Evolutionary conservation across 1,139 yeast genomes (phyloP).

Genomic region (Martiniozyma asiatica): DNA sequence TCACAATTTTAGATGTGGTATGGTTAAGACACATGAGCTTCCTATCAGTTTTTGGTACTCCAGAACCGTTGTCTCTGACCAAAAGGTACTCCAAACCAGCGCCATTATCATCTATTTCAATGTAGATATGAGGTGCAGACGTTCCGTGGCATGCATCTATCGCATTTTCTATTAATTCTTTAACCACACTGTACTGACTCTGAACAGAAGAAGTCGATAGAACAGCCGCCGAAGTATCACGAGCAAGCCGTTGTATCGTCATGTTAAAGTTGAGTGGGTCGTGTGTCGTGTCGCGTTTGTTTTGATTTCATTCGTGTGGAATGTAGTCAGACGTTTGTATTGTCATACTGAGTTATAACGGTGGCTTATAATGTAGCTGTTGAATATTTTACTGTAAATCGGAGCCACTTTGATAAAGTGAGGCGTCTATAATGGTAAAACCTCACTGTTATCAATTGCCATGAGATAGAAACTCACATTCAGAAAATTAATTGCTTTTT

Average conservation of each 20-base stretch:
- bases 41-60: constrained; percentile 50
- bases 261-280: constrained; percentile 8
- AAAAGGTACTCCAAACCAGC: constrained; percentile 49
- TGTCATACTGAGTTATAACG: too few relatives aligned
- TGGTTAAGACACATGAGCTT: constrained; percentile 50
- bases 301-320: too few relatives aligned
- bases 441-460: too few relatives aligned
- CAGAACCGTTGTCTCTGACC: constrained; percentile 68
- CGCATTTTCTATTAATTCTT: constrained; percentile 70
- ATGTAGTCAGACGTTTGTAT: too few relatives aligned
- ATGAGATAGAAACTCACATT: too few relatives aligned
- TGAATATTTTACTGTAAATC: too few relatives aligned
- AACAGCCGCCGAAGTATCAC: constrained; percentile 12
- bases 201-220: constrained; percentile 16
- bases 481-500: too few relatives aligned
- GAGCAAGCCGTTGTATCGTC: constrained; percentile 17
- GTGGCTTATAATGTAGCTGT: too few relatives aligned
- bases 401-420: too few relatives aligned
- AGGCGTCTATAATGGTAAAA: too few relatives aligned
- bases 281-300: too few relatives aligned
- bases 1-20: constrained; percentile 57
- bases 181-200: constrained; percentile 38
- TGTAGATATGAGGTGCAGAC: constrained; percentile 33
- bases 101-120: constrained; percentile 49
- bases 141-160: constrained; percentile 42